phyloP scores from a whole-genome alignment of 2,329 filamentous ascomycete species.

The Bipolaris sorokiniana region DNA sequence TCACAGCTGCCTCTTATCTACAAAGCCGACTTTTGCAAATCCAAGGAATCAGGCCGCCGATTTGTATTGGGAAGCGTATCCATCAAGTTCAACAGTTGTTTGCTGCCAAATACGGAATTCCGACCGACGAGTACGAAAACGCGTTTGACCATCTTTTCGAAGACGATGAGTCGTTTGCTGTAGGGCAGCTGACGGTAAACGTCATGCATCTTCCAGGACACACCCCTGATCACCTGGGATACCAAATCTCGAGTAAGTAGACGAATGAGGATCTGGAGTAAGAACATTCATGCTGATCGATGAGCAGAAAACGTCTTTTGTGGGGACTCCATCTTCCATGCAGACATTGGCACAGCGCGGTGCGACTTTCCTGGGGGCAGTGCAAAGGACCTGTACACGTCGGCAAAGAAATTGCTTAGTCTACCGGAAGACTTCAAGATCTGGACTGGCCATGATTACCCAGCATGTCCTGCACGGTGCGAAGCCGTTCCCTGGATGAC shows the following conservation, averaged over 20 bases:
- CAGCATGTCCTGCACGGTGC: slow-evolving; percentile 22
- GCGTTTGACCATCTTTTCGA: slow-evolving; percentile 62
- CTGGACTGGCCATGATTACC: slow-evolving; percentile 48
- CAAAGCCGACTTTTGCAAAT: slow-evolving; percentile 50
- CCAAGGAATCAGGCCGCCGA: slow-evolving; percentile 49
- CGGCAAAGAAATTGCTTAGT: slow-evolving; percentile 34
- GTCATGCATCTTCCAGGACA: slow-evolving; percentile 66
- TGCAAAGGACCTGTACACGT: slow-evolving; percentile 35
- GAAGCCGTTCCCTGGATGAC: slow-evolving; percentile 42
- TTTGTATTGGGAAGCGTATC: slow-evolving; percentile 65
- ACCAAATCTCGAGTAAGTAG: slow-evolving; percentile 55
- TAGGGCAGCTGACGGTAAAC: slow-evolving; percentile 56
- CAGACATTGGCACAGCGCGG: slow-evolving; percentile 43
- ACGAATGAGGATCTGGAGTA: too few relatives aligned
- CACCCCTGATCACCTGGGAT: slow-evolving; percentile 67
- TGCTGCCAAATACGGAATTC: slow-evolving; percentile 56
- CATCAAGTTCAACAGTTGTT: slow-evolving; percentile 59
- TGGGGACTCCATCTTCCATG: slow-evolving; percentile 47
- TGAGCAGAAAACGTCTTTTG: slow-evolving; percentile 41
- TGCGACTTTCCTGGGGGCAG: slow-evolving; percentile 48
- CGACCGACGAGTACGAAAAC: slow-evolving; percentile 50
- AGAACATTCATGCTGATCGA: background rate
- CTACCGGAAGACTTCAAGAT: slow-evolving; percentile 40
- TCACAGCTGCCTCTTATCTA: slow-evolving; percentile 66
- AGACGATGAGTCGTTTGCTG: slow-evolving; percentile 60